Conservation (phyloP, 106 monocot species). For the Platanthera guangdongensis region DNA sequence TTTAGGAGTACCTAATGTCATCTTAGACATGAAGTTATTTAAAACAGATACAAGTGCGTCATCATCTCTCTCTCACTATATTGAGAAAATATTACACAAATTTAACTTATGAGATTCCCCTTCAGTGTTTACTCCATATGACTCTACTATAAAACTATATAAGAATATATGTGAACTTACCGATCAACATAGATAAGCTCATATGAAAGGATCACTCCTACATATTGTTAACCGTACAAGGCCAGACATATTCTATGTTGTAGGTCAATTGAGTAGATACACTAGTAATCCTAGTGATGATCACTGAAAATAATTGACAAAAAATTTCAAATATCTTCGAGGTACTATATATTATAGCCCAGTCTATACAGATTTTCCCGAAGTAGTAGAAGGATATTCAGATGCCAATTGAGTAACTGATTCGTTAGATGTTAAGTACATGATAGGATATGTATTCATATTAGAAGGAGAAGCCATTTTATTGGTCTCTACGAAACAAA, state of each 20-base stretch:
- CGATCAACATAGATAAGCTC: not conserved
- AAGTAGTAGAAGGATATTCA: no score
- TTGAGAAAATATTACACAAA: not conserved
- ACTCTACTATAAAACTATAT: not conserved
- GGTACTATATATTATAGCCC: not conserved
- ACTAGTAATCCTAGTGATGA: not conserved
- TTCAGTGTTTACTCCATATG: not conserved
- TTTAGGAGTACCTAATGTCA: no score
- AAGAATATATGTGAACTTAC: not conserved
- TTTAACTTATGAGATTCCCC: not conserved
- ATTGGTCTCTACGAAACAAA: no score
- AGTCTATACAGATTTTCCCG: no score
- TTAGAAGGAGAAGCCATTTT: no score
- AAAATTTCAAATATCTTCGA: not conserved
- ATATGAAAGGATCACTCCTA: not conserved
- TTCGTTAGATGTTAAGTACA: no score
- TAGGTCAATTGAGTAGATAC: not conserved
- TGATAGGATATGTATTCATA: no score
- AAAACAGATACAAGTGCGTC: not conserved
- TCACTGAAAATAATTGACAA: not conserved
- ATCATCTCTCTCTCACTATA: not conserved
- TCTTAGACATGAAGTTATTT: no score
- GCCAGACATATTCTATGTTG: not conserved
- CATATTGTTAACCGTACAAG: not conserved
- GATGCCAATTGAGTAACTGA: no score